phyloP scores from a whole-genome alignment of 768 basidiomycete genomes.

The Suillus variegatus region DNA sequence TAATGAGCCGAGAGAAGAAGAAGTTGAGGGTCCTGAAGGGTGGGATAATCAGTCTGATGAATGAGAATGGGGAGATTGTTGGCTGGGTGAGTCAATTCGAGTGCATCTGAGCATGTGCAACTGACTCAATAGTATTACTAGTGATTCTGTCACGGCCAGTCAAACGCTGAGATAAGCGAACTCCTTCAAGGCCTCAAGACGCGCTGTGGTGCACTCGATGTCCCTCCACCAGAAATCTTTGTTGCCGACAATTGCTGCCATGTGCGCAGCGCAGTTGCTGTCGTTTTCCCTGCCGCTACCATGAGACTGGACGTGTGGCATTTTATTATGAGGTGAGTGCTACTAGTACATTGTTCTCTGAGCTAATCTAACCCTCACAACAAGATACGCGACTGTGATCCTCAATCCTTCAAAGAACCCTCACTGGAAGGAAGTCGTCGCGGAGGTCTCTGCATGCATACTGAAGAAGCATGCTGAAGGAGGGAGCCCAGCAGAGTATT shows the following conservation, averaged over 20 bases:
- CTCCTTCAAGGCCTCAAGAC: conserved; percentile 15
- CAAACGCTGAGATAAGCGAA: conserved; percentile 19
- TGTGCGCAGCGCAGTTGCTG: conserved; percentile 7
- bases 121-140: neutral
- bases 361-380: neutral
- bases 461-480: conserved; percentile 12
- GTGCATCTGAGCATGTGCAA: too few species aligned
- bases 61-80: too few species aligned
- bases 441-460: conserved; percentile 14
- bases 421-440: neutral
- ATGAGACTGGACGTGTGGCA: conserved; percentile 22
- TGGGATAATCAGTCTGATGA: too few species aligned
- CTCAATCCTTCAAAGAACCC: conserved; percentile 15
- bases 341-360: neutral
- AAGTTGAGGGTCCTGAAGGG: too few species aligned
- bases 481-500: conserved; percentile 16
- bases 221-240: conserved; percentile 16
- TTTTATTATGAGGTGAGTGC: conserved; percentile 17
- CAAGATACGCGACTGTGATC: conserved; percentile 16
- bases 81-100: conserved; percentile 13
- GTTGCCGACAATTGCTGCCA: conserved; percentile 26
- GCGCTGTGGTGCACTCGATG: conserved; percentile 9
- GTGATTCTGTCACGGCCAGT: conserved; percentile 18
- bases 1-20: too few species aligned
- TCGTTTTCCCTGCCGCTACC: too few species aligned